Base-by-base conservation (phyloP, 2,329 filamentous ascomycete genomes). In the Dactylonectria estremocensis region DNA sequence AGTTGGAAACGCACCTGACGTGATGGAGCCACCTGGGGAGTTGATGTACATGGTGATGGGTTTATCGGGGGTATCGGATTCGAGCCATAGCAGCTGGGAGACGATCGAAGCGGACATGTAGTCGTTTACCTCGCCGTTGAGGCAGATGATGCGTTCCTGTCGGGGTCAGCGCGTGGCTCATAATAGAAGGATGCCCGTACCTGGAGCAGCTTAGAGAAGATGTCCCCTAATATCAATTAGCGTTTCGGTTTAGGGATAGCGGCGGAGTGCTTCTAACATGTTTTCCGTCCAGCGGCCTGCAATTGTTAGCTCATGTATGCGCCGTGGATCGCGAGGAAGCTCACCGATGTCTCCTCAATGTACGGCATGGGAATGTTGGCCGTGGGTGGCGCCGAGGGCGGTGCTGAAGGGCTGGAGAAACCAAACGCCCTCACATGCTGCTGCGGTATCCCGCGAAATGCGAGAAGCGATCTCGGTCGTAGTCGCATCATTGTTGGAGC, bases 1-100 rank as follows among this genome's bases (percentile, higher is more conserved):
- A 11, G 11, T 9, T 16, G 50, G 52, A 43, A 20, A 18, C 59
- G 33, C 11, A 88, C 89, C 89, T 68, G 83, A 83, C 1, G 96
- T 95, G 69, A 99, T 95, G 48, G 93, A 95, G 63, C 96, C 96
- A 56, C 96, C 96, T 0, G 95, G 95, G 0, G 94, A 97, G 84
- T 99, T 97, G 81, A 99, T 99, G 82, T 99, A 99, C 80, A 99
- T 93, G 59, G 93, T 96, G 72, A 99, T 98, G 13, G 95, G 93
- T 80, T 97, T 98, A 63, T 97, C 91, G 3, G 95, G 95, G 77
- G 94, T 94, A 78, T 99, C 96, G 76, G 95, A 96, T 86, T 99
- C 97, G 81, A 99, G 94, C 89, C 95, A 99, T 70, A 99, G 92
- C 22, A 99, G 90, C 80, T 99, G 97, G 1, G 96, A 94, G 31